phyloP scores from a whole-genome alignment of 805 yeast species.

The Wickerhamiella occidentalis region DNA sequence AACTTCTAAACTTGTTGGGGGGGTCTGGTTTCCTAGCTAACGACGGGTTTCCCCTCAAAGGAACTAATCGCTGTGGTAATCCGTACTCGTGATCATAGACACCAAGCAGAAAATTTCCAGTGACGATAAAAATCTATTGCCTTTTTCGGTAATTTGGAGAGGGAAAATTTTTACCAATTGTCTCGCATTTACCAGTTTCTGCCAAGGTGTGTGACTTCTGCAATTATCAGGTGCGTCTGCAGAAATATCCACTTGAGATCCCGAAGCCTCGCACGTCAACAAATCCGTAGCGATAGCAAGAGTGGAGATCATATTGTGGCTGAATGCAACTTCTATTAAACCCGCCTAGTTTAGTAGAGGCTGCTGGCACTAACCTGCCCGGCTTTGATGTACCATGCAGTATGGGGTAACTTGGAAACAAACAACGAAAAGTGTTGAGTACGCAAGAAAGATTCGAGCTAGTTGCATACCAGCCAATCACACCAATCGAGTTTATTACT shows the following conservation, averaged over 20 bases:
- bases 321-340: too few species aligned
- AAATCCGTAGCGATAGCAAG: too few species aligned
- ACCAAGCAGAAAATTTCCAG: background rate
- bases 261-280: background rate
- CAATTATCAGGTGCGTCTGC: slow-evolving; percentile 2
- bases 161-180: background rate
- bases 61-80: background rate
- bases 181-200: background rate
- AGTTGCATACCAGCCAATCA: too few species aligned
- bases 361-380: background rate
- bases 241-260: background rate
- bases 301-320: too few species aligned
- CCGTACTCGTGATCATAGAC: background rate
- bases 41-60: background rate
- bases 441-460: background rate
- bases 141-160: background rate
- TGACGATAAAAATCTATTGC: background rate
- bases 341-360: too few species aligned
- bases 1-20: too few species aligned
- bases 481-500: too few species aligned
- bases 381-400: background rate
- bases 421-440: background rate
- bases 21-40: too few species aligned
- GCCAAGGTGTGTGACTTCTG: slow-evolving; percentile 3
- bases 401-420: background rate